phyloP scores from a whole-genome alignment of 139 green algal species.

The Chloropicon primus region DNA sequence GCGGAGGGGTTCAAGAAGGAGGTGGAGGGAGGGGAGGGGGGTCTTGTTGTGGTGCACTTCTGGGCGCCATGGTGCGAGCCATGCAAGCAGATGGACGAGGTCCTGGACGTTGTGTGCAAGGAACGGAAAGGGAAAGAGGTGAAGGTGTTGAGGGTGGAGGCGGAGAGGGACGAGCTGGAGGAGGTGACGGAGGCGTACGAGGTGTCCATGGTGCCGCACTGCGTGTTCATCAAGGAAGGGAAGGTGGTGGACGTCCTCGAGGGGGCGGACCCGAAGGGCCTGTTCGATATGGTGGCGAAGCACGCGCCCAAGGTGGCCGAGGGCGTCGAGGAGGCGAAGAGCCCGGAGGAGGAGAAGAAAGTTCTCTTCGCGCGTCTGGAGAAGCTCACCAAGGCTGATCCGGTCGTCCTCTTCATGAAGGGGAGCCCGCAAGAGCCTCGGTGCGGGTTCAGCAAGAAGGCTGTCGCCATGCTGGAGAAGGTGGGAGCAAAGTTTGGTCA shows the following conservation, averaged over 20 bases:
- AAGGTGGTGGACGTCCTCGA: conserved; percentile 51
- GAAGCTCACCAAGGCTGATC: conserved; percentile 23
- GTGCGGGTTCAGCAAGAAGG: conserved; percentile 73
- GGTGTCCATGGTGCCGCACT: conserved; percentile 22
- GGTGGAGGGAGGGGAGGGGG: not conserved
- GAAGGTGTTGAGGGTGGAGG: not conserved
- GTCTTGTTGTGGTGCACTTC: conserved; percentile 48
- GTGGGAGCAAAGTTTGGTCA: conserved; percentile 35
- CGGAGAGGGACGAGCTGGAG: conserved; percentile 40
- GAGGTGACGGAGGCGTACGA: conserved; percentile 49
- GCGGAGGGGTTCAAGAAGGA: not conserved
- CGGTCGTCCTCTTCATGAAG: conserved; percentile 80
- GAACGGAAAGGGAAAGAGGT: conserved; percentile 15
- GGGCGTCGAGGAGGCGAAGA: not conserved
- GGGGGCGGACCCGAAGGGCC: conserved; percentile 48
- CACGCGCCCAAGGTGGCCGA: not conserved
- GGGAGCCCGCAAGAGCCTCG: conserved; percentile 49
- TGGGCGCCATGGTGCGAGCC: conserved; percentile 69
- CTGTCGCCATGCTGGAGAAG: conserved; percentile 45
- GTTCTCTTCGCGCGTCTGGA: not conserved
- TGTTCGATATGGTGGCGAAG: conserved; percentile 20
- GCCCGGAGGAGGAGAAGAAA: not conserved
- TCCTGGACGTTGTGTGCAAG: conserved; percentile 38
- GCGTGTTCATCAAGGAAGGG: conserved; percentile 12
- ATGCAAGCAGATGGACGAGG: conserved; percentile 55